Evolutionary conservation across 2,329 filamentous ascomycete genomes (phyloP), one percentile per base, ranked within the genome.

Genomic region (Seiridium cupressi): DNA sequence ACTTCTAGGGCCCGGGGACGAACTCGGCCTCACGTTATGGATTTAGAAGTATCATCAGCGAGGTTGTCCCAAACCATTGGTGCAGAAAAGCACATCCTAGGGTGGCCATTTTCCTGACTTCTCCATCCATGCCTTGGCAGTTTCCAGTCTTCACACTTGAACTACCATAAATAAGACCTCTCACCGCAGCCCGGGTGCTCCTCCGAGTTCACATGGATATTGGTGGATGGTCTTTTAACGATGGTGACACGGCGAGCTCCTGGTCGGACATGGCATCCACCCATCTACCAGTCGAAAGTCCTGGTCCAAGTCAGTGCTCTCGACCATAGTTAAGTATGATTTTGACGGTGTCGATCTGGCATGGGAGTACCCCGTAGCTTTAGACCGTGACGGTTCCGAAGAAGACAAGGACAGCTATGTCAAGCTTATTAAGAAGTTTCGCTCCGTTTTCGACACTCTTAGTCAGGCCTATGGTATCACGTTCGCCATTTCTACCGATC

Each of bases 201-300:
- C n/a, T n/a, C n/a, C n/a, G n/a, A n/a, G n/a, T n/a, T n/a, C n/a
- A n/a, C n/a, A n/a, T n/a, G n/a, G n/a, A n/a, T n/a, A 44, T 58
- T 6, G 57, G 57, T 18, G 57, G 57, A 10, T 58, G 57, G 57
- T 36, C 57, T 8, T 58, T 58, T 38, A 38, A 34, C 10, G 57
- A 58, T 34, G 44, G 44, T 7, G 57, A 53, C 10, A 53, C 47
- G 5, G 38, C 65, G 1, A 63, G 0, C 62, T 69, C 6, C 76
- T 75, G 46, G 56, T 51, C 58, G 3, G 59, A 68, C n/a, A 66
- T 72, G 31, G 68, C 58, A 2, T 62, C 58, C 31, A 62, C 40
- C 0, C n/a, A n/a, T 60, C 40, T 9, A 67, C 64, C 36, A 54
- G 64, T 2, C 3, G 18, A 3, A 62, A 46, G 3, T 73, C 72